A percentile compares a stretch with the other conserved stretches of the same genome.
Conservation (phyloP, 176 grass and related monocot genomes). For the Echinochloa phyllopogon region DNA sequence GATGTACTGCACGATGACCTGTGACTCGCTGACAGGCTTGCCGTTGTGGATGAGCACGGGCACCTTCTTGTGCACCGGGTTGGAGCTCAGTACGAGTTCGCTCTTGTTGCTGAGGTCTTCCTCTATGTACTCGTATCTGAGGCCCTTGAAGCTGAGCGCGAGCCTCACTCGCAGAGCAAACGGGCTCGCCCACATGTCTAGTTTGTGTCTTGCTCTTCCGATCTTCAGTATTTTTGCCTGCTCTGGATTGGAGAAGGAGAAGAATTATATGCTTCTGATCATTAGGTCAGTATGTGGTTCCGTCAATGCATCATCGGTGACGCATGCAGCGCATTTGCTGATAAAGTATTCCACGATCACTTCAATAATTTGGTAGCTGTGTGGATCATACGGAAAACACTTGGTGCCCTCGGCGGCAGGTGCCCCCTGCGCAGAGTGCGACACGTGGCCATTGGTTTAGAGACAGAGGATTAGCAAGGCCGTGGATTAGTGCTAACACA, state of each 20-base stretch:
- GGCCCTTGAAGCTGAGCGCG: constrained; percentile 50
- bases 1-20: constrained; percentile 62
- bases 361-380: background rate
- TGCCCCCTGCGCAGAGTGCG: too few species aligned
- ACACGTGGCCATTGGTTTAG: too few species aligned
- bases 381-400: too few species aligned
- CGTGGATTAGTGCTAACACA: too few species aligned
- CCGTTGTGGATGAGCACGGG: constrained; percentile 66
- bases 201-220: too few species aligned
- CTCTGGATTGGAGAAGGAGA: background rate
- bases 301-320: background rate
- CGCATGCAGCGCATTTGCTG: background rate
- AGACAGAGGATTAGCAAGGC: too few species aligned
- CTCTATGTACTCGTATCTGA: constrained; percentile 47
- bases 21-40: constrained; percentile 50
- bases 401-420: too few species aligned
- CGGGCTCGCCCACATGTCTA: background rate
- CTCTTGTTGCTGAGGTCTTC: constrained; percentile 57
- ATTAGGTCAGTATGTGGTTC: background rate
- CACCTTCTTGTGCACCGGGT: constrained; percentile 64
- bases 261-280: background rate
- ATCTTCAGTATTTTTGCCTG: background rate
- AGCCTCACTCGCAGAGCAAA: constrained; percentile 25
- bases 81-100: constrained; percentile 46
- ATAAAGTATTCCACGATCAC: background rate